These are phyloP conservation scores for Cladosporium sp. DNA, from an alignment of 2,329 filamentous ascomycete species.

Conservation along the genomic window DNA sequence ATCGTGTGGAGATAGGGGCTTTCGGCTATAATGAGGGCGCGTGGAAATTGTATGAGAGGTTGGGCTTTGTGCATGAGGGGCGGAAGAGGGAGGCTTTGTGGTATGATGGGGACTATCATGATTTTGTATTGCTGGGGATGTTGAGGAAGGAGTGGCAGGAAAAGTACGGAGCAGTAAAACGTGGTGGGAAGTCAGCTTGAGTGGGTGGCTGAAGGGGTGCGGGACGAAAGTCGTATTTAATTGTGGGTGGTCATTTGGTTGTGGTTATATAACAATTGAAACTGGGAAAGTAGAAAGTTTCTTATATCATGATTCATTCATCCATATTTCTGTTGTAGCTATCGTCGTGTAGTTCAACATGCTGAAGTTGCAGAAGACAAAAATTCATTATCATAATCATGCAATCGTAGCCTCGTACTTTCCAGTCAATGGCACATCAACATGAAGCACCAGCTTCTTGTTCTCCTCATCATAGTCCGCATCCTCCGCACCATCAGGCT, in stretches of 20 bases:
- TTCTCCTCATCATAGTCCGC: slow-evolving; percentile 19
- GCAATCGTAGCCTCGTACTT: slow-evolving; percentile 18
- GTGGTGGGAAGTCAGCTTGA: background rate
- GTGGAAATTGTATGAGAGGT: slow-evolving; percentile 44
- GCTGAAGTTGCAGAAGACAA: background rate
- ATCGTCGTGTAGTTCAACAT: background rate
- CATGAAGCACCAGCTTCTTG: slow-evolving; percentile 20
- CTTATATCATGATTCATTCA: background rate
- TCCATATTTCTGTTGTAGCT: background rate
- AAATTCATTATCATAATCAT: slow-evolving; percentile 1
- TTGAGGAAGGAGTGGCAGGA: slow-evolving; percentile 43
- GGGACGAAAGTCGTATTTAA: background rate
- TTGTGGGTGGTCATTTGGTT: background rate
- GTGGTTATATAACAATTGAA: background rate
- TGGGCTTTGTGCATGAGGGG: slow-evolving; percentile 51
- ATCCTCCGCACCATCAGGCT: slow-evolving; percentile 14
- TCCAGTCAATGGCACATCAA: slow-evolving; percentile 23
- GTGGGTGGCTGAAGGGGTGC: background rate
- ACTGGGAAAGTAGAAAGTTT: background rate
- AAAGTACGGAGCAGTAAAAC: slow-evolving; percentile 11
- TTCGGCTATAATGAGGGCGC: slow-evolving; percentile 46
- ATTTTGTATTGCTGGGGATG: slow-evolving; percentile 40
- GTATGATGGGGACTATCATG: slow-evolving; percentile 43
- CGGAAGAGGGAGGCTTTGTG: slow-evolving; percentile 45
- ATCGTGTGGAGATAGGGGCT: slow-evolving; percentile 45